phyloP scores from a whole-genome alignment of 139 green algal species.

The Zygnema cylindricum region DNA sequence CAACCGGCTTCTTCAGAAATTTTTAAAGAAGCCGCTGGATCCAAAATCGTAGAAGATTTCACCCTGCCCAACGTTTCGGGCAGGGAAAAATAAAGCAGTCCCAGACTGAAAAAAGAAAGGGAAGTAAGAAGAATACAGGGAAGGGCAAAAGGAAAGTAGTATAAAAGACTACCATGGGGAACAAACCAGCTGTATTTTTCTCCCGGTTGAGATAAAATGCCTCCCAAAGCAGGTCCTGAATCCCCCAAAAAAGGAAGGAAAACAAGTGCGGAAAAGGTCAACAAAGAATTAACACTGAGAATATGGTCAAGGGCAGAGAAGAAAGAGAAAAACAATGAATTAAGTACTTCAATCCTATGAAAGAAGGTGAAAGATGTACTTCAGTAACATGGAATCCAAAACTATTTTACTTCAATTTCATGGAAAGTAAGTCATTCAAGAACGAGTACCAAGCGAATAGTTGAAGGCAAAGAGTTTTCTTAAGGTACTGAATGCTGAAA shows the following conservation, averaged over 20 bases:
- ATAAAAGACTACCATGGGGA: conserved; percentile 4
- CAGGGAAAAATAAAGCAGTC: not conserved
- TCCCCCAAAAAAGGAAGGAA: not conserved
- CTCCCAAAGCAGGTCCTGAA: conserved; percentile 38
- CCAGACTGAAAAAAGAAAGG: conserved; percentile 22
- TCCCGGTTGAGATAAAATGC: conserved; percentile 36
- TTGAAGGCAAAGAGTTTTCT: not conserved
- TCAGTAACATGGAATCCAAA: not conserved
- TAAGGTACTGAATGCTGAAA: not conserved
- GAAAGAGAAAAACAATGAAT: not conserved
- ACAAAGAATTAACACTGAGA: not conserved
- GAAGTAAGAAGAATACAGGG: conserved; percentile 39
- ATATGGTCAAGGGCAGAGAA: not conserved
- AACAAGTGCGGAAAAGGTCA: not conserved
- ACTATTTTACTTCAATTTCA: not conserved
- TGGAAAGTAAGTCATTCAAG: not conserved
- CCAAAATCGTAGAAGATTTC: not conserved
- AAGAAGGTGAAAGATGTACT: not conserved
- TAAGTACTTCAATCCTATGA: not conserved
- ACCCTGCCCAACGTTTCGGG: conserved; percentile 37
- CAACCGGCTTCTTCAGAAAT: not conserved
- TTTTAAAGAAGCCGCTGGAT: not conserved
- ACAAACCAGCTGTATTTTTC: conserved; percentile 46
- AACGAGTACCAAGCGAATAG: not conserved
- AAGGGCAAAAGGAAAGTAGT: conserved; percentile 33